Conservation (phyloP, 2,329 filamentous ascomycete species). For the Neofusicoccum parvum region DNA sequence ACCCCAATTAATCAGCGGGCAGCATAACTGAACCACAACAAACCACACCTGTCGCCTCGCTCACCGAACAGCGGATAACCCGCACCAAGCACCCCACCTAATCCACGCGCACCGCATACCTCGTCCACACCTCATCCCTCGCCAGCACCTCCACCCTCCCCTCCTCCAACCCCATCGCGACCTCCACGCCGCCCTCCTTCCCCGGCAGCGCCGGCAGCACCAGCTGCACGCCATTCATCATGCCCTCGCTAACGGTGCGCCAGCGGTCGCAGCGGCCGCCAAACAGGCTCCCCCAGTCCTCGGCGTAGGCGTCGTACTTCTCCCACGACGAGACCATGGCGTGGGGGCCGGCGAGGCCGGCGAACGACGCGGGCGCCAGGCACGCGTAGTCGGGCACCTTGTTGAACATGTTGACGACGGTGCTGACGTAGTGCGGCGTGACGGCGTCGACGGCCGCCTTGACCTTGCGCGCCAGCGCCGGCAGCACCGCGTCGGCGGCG, state of each 20-base stretch:
- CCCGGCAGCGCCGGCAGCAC: background rate
- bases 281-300: background rate
- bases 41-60: too few species aligned
- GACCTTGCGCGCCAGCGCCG: background rate
- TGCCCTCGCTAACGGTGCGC: background rate
- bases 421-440: background rate
- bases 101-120: background rate
- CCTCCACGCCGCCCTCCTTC: background rate
- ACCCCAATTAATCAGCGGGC: too few species aligned
- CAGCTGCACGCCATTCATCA: constrained; percentile 9
- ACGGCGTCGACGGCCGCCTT: background rate
- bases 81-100: background rate
- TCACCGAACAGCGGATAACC: too few species aligned
- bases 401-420: constrained; percentile 1
- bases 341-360: background rate
- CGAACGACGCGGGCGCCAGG: background rate
- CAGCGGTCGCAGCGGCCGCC: background rate
- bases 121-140: background rate
- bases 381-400: constrained; percentile 6
- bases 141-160: background rate
- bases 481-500: background rate
- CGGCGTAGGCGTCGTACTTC: background rate
- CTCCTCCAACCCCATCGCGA: background rate
- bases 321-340: background rate
- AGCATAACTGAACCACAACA: too few species aligned